Evolutionary conservation across 306 rosid genomes (phyloP), one percentile per base, ranked within the genome.

Genomic region (Quercus suber): DNA sequence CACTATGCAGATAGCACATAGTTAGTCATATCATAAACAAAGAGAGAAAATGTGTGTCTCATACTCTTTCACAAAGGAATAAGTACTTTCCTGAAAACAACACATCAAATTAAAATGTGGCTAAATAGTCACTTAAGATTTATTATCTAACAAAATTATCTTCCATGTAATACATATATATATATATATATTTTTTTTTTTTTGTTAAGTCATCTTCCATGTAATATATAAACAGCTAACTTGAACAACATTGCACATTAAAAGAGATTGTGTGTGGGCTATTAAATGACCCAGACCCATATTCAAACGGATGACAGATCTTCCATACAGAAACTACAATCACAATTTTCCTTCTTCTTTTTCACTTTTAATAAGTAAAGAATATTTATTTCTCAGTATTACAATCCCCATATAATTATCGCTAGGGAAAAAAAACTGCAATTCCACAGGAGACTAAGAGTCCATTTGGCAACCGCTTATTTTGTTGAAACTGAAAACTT

Each of bases 41-140:
- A 49, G 76, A 56, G 57, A 61, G 52, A 73, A 27, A 71, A 77
- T 67, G 43, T 65, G 43, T 65, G 45, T 41, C 45, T 41, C 45
- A 41, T 37, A 37, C 65, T 41, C 25, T 67, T 67, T 67, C 21
- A 31, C 5, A 59, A 59, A 59, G 20, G 13, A 28, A 19, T 7
- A 67, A 30, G 23, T 14, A 33, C 45, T 33, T 67, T 67, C 23
- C 65, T 7, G 27, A 37, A 31, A 30, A 33, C 14, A 67, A 67
- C 7, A 28, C 49, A 11, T 20, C 67, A 30, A 60, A 60, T 21
- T 11, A 13, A 20, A 58, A 58, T 3, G 28, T 20, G 64, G 64
- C 64, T 21, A 58, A 21, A 21, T 58, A 58, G 64, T 20, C 64
- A 58, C 23, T 20, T 8, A 20, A 21, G 23, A 58, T 21, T 58